Conservation (phyloP, 176 grass and related monocot species). For the Oryza nivara region DNA sequence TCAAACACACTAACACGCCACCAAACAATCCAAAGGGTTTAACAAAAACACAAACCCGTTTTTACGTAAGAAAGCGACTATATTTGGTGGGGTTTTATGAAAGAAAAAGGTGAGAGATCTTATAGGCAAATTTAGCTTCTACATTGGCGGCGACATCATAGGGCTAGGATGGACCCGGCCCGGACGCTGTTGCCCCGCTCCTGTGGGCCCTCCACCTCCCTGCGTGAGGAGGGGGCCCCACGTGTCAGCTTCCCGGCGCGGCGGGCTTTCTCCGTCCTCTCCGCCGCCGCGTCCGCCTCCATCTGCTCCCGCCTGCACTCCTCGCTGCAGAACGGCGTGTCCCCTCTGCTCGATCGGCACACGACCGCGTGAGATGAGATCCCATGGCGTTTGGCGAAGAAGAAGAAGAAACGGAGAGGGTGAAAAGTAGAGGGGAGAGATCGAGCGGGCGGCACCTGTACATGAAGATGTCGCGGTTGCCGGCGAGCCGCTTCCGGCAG, state of each 20-base stretch:
- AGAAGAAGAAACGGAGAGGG: too few species aligned
- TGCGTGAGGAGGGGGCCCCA: neutral
- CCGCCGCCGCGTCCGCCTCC: slow-evolving; percentile 44
- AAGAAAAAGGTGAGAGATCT: too few species aligned
- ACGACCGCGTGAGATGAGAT: neutral
- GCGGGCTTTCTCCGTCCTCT: slow-evolving; percentile 13
- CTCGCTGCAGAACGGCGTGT: slow-evolving; percentile 52
- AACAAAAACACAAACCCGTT: slow-evolving; percentile 43
- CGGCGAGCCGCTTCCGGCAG: slow-evolving; percentile 59
- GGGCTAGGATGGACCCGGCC: slow-evolving; percentile 24
- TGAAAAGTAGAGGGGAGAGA: neutral
- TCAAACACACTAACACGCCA: neutral
- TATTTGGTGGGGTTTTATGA: neutral
- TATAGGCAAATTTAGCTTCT: neutral
- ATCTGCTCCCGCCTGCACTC: slow-evolving; percentile 52
- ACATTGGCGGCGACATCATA: neutral
- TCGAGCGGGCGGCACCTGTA: slow-evolving; percentile 49
- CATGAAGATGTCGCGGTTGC: slow-evolving; percentile 84
- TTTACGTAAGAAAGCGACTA: neutral
- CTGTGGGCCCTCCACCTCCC: slow-evolving; percentile 26
- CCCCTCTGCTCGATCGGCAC: slow-evolving; percentile 36
- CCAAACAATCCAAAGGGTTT: slow-evolving; percentile 18
- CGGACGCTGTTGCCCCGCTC: slow-evolving; percentile 17
- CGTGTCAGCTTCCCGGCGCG: neutral
- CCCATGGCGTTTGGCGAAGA: neutral